These are phyloP conservation scores for Metschnikowia sp. DNA, from an alignment of 805 yeast genomes.

Conservation along the genomic window DNA sequence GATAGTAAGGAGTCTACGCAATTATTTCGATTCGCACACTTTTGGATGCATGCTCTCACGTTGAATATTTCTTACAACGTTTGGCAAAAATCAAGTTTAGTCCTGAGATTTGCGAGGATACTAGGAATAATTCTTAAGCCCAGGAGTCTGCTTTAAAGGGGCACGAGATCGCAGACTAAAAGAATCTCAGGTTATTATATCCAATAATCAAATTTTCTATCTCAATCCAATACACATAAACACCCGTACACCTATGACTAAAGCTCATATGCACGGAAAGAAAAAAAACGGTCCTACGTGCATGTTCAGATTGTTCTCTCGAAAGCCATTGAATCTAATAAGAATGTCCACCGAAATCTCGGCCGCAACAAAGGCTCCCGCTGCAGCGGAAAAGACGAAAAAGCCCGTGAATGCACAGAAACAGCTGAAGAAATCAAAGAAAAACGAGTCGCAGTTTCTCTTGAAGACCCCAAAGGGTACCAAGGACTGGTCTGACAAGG, in stretches of 20 bases:
- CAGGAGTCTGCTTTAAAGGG: too few relatives aligned
- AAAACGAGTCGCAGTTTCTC: slow-evolving; percentile 57
- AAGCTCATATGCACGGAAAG: neutral
- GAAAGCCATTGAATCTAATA: slow-evolving; percentile 9
- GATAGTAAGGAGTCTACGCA: too few relatives aligned
- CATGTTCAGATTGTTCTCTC: slow-evolving; percentile 19
- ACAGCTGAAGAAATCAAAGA: slow-evolving; percentile 34
- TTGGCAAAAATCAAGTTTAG: too few relatives aligned
- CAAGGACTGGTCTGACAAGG: slow-evolving; percentile 98
- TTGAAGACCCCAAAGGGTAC: slow-evolving; percentile 96
- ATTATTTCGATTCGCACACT: too few relatives aligned
- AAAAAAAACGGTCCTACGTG: slow-evolving; percentile 3
- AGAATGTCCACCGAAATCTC: slow-evolving; percentile 24
- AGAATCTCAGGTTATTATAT: too few relatives aligned
- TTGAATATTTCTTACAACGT: too few relatives aligned
- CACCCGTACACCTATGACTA: neutral
- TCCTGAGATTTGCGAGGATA: too few relatives aligned
- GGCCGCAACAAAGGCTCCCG: slow-evolving; percentile 6
- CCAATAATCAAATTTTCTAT: neutral
- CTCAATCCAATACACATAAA: neutral
- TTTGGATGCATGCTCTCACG: too few relatives aligned
- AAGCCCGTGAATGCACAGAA: slow-evolving; percentile 1
- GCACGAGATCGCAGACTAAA: too few relatives aligned
- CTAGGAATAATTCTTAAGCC: too few relatives aligned
- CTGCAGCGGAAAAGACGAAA: neutral